These are phyloP conservation scores for Tetrahymena borealis DNA, from an alignment of 73 alveolate genomes.

Conservation along the genomic window DNA sequence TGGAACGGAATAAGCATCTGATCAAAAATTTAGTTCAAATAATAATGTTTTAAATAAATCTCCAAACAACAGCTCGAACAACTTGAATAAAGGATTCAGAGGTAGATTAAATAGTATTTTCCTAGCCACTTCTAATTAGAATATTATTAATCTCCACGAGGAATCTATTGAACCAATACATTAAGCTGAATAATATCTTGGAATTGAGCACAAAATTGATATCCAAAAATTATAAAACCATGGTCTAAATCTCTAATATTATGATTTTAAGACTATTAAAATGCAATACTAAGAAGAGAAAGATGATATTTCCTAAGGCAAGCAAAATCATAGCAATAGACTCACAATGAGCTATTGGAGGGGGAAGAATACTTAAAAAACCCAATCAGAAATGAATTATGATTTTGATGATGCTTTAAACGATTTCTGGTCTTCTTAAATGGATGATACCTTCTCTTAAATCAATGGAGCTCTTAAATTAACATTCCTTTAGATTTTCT, in stretches of 20 bases:
- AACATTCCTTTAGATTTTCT: not conserved
- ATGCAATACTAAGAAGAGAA: not conserved
- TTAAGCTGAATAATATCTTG: not conserved
- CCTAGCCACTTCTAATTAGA: not conserved
- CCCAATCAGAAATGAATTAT: not conserved
- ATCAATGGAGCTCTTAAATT: not conserved
- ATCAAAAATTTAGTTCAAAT: too few species aligned
- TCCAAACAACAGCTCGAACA: not conserved
- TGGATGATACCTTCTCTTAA: not conserved
- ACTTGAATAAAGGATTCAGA: not conserved
- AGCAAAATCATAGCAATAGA: not conserved
- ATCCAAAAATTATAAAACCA: not conserved
- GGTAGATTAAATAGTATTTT: not conserved
- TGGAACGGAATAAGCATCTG: too few species aligned
- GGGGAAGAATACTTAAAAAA: not conserved
- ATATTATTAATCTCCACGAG: not conserved
- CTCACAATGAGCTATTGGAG: not conserved
- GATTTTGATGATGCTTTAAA: not conserved
- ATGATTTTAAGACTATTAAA: not conserved
- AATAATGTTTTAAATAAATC: not conserved
- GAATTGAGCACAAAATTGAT: not conserved
- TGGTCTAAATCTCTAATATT: not conserved
- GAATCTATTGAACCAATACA: not conserved
- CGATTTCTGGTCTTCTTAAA: not conserved
- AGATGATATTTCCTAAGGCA: not conserved